A percentile compares a stretch with the other conserved stretches of the same genome.
These are phyloP conservation scores for Lipomyces japonicus DNA, from an alignment of 805 yeast species.

Conservation along the genomic window DNA sequence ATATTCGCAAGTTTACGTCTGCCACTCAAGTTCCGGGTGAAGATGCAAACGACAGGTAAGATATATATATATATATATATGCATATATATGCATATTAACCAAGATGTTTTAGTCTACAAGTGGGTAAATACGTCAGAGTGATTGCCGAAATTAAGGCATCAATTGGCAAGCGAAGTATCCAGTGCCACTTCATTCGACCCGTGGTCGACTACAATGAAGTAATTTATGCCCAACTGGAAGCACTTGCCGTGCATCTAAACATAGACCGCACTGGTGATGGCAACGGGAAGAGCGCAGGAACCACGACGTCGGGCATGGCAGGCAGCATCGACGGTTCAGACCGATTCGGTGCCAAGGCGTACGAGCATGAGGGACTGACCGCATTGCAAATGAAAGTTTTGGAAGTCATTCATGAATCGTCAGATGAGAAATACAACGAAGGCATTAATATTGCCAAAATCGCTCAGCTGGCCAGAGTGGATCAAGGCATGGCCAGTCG, in stretches of 20 bases:
- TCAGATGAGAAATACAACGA: slow-evolving; percentile 15
- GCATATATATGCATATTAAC: not conserved
- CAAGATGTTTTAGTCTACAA: slow-evolving; percentile 22
- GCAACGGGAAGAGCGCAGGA: not conserved
- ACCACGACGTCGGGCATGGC: not conserved
- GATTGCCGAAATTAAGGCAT: slow-evolving; percentile 45
- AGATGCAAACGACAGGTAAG: slow-evolving; percentile 23
- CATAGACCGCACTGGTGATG: slow-evolving; percentile 1
- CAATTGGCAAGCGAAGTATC: slow-evolving; percentile 50
- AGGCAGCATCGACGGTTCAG: slow-evolving; percentile 1
- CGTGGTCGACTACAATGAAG: slow-evolving; percentile 55
- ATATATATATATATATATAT: not conserved
- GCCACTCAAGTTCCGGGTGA: slow-evolving; percentile 34
- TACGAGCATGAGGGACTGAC: slow-evolving; percentile 21
- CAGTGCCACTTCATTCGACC: slow-evolving; percentile 49
- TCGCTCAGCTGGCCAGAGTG: slow-evolving; percentile 12
- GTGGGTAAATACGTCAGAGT: slow-evolving; percentile 49
- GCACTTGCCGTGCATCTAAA: slow-evolving; percentile 38
- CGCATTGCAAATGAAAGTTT: slow-evolving; percentile 16
- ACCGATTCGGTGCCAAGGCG: not conserved
- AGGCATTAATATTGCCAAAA: slow-evolving; percentile 19
- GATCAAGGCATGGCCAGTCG: slow-evolving; percentile 1
- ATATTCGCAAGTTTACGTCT: slow-evolving; percentile 53
- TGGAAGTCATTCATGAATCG: slow-evolving; percentile 8
- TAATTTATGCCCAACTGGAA: slow-evolving; percentile 57